Base-by-base conservation (phyloP, 176 grass and related monocot species). In the Aechmea fasciata region DNA sequence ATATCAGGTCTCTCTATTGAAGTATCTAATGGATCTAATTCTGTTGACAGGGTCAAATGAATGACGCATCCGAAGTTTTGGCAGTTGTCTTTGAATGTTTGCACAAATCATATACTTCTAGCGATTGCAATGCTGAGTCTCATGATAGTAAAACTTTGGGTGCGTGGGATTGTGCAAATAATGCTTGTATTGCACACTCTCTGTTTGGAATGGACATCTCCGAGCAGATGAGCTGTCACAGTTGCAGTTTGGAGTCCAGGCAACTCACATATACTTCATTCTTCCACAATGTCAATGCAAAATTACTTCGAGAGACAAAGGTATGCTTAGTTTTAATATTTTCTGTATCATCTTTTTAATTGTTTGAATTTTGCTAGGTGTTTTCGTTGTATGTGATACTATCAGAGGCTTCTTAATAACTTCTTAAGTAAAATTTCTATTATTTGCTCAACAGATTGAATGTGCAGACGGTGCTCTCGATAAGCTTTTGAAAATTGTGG, bases 221-320 rank as follows among this genome's bases (percentile, higher is more conserved):
- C 83, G 90, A 99, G 79, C 77, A 65, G 67, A 85, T 99, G 90
- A 93, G 84, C 70, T 99, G 94, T 74, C 86, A 82, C 82, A 90
- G 22, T 74, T 99, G 94, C 75, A 62, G 78, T 9, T 66, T 79
- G 54, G 87, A 93, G 77, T 93, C 94, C 28, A 86, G 94, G 33
- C 77, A 74, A 20, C 87, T 93, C 51, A 99, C 90, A 69, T 99
- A 93, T 79, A 90, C 89, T 63, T 93, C 94, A 63, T 99, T 93
- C 79, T 99, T 93, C 72, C 87, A 99, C 61, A 90, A 93, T 75
- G 88, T 99, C 67, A 99, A 99, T 90, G 94, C 94, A 77, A 93
- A 77, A 73, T 83, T 84, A 65, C 84, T 99, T 66, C 87, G 94
- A 74, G 90, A 79, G 63, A 69, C 84, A 33, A 93, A 99, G 90